These are phyloP conservation scores for Edaphochlamys debaryana DNA, from an alignment of 139 green algal genomes.

Conservation along the genomic window DNA sequence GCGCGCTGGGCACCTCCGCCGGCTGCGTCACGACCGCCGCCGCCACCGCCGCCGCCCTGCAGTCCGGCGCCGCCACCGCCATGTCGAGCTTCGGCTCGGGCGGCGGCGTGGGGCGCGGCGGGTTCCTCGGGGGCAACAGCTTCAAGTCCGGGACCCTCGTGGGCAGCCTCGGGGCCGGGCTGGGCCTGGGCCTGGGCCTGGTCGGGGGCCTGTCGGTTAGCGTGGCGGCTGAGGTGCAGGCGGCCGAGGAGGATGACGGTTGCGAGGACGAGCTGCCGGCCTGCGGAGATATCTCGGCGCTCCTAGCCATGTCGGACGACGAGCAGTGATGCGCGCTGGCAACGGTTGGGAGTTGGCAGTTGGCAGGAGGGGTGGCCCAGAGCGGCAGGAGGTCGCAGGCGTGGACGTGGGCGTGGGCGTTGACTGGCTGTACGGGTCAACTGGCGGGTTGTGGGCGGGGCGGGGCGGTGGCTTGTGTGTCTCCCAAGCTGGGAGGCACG, in stretches of 20 bases:
- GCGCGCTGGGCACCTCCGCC: too few species aligned
- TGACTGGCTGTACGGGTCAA: too few species aligned
- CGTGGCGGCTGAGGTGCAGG: not conserved
- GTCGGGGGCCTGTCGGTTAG: not conserved
- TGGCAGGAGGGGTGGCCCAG: too few species aligned
- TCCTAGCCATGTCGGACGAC: slow-evolving; percentile 51
- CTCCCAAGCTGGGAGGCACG: too few species aligned
- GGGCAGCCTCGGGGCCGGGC: slow-evolving; percentile 11
- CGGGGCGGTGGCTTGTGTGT: too few species aligned
- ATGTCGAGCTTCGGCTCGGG: not conserved
- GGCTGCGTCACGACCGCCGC: not conserved
- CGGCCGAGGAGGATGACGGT: not conserved
- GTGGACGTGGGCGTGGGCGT: too few species aligned
- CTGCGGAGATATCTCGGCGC: slow-evolving; percentile 47
- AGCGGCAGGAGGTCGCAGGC: too few species aligned
- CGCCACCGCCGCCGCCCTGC: too few species aligned
- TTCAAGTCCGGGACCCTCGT: not conserved
- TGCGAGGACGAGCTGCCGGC: slow-evolving; percentile 30
- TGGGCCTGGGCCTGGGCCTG: slow-evolving; percentile 14
- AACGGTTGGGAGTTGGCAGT: too few species aligned
- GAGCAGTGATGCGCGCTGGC: too few species aligned
- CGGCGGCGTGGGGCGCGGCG: too few species aligned
- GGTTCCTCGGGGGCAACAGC: not conserved
- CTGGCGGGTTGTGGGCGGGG: too few species aligned
- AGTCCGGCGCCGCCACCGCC: not conserved